Base-by-base conservation (phyloP, 2,329 filamentous ascomycete species). In the Beauveria pseudobassiana region DNA sequence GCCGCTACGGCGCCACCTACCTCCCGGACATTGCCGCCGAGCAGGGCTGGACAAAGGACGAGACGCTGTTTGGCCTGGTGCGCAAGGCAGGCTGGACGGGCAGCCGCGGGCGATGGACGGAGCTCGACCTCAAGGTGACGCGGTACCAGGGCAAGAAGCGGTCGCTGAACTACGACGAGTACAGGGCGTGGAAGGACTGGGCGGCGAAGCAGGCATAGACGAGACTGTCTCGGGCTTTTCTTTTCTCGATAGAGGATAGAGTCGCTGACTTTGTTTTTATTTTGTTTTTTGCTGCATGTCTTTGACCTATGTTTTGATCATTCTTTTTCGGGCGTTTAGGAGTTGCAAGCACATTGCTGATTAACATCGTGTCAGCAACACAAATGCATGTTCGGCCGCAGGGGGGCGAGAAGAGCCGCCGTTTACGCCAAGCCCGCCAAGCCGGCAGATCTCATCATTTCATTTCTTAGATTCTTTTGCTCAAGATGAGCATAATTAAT, bases 21-120 rank as follows among this genome's bases (percentile, higher is more conserved):
- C 82, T 99, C 16, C 95, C 95, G 0, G 91, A 97, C 71, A 92
- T 99, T 6, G 89, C 93, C 10, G 78, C 83, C 1, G 95, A 99
- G 78, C 95, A 98, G 73, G 93, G 91, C 18, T 99, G 95, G 95
- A 90, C 84, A 12, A 93, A 95, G 75, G 93, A 98, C 72, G 91
- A 98, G 80, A 90, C 93, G 0, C 75, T 99, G 3, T 82, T 92
- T 59, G 96, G 90, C 74, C 77, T 98, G 71, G 95, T 97, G 88
- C 83, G 91, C 63, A 99, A 99, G 80, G 93, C 93, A 0, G 95
- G 95, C 1, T 99, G 93, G 93, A 82, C 82, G 62, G 92, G 91
- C 1, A 91, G 87, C 82, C 85, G 82, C 64, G 88, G 89, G 1
- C 82, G 84, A 46, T 98, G 93, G 93, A 82, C 82, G 66, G 87